Evolutionary conservation across 2,329 filamentous ascomycete genomes (phyloP).

Genomic region (Cercospora sp.): DNA sequence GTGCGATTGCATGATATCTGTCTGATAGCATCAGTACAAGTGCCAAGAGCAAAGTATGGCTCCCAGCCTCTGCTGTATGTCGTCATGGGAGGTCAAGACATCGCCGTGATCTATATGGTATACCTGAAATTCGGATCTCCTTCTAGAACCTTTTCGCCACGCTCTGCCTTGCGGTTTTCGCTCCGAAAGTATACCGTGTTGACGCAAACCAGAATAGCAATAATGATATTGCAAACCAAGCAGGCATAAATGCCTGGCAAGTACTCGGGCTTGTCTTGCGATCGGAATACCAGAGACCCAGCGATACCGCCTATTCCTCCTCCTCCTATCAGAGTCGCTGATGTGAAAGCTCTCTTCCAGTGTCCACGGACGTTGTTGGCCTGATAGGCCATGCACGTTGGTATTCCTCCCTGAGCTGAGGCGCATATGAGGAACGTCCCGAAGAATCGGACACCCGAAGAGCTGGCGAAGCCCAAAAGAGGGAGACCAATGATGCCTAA

Average conservation of each 20-base stretch:
- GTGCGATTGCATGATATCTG: not conserved
- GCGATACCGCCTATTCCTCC: constrained; percentile 21
- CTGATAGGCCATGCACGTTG: constrained; percentile 72
- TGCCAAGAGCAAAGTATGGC: not conserved
- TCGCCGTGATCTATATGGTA: constrained; percentile 16
- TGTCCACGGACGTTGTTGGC: constrained; percentile 68
- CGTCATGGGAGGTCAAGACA: not conserved
- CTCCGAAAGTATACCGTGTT: constrained; percentile 39
- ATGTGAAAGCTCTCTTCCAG: constrained; percentile 22
- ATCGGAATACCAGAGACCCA: constrained; percentile 23
- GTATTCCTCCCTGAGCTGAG: constrained; percentile 73
- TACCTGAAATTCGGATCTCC: constrained; percentile 32
- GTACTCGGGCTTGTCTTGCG: constrained; percentile 22
- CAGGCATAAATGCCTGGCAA: constrained; percentile 17
- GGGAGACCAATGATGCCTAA: constrained; percentile 50
- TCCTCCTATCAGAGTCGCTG: constrained; percentile 22
- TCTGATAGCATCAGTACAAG: not conserved
- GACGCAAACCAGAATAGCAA: constrained; percentile 34
- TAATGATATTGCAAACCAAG: constrained; percentile 7
- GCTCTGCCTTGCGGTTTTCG: constrained; percentile 43
- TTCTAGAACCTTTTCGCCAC: constrained; percentile 45
- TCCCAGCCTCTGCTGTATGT: not conserved
- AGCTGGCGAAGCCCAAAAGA: constrained; percentile 58
- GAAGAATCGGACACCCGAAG: constrained; percentile 64
- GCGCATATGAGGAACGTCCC: constrained; percentile 73